Evolutionary conservation across 2,329 filamentous ascomycete genomes (phyloP), one percentile per base, ranked within the genome.

Genomic region (Graphium sp.): DNA sequence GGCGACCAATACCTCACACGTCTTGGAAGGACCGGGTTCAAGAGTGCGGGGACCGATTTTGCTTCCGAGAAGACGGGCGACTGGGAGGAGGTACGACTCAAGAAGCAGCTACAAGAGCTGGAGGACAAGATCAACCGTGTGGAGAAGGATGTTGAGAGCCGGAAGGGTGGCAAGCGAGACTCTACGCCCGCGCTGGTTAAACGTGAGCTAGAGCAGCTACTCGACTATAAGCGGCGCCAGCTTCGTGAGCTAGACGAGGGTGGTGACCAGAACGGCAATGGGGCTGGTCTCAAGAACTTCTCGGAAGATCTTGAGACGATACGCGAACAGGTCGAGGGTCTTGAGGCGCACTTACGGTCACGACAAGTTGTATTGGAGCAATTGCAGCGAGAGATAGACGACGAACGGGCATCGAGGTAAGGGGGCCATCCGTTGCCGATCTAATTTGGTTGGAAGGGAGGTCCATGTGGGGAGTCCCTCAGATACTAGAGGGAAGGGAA

Each of bases 61-160:
- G 78, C 74, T 33, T 65, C 68, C 21, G 78, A 81, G 37, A 81
- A 84, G 48, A 80, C 79, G 35, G 87, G 91, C 43, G 89, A 98
- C 48, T 95, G 89, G 84, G 89, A 98, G 53, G 89, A 95, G 53
- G 89, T 95, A 24, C 71, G 85, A 30, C 63, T 98, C 38, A 87
- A 91, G 63, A 85, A 89, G 48, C 84, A 95, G 53, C 68, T 98
- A 18, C 66, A 73, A 15, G 87, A 95, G 41, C 60, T 98, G 17
- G 85, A 98, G 43, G 67, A 77, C 32, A 92, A 91, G 60, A 77
- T 94, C 36, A 72, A 75, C 20, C 75, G 78, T 33, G 77, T 93
- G 2, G 84, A 91, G 53, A 66, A 73, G 32, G 70, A 74, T 24
- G 74, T 75, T 1, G 69, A 78, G 41, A 66, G 68, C 34, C 62